Conservation (phyloP, 208 protist species). For the Eutreptiella sp. region DNA sequence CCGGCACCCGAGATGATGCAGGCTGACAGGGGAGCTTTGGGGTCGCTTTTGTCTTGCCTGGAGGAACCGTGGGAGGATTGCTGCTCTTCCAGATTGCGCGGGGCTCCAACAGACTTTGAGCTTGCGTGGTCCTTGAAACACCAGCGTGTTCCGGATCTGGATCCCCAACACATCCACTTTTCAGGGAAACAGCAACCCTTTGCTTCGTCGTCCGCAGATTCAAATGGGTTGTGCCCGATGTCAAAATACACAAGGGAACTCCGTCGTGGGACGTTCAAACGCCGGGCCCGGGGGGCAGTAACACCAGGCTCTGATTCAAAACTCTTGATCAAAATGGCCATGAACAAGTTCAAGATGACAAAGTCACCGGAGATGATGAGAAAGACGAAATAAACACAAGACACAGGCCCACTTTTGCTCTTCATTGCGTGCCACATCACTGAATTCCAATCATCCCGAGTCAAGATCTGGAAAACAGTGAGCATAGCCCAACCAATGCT, state of each 20-base stretch:
- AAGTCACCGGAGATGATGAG: constrained; percentile 19
- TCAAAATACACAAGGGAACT: background rate
- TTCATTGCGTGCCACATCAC: constrained; percentile 26
- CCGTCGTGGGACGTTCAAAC: background rate
- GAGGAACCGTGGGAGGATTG: no score
- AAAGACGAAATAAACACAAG: constrained; percentile 20
- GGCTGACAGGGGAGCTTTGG: no score
- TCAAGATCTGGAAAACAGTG: constrained; percentile 25
- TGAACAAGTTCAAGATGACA: constrained; percentile 27
- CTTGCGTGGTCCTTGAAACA: no score
- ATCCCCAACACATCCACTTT: no score
- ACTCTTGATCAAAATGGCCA: constrained; percentile 26
- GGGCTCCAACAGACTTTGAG: no score
- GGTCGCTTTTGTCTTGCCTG: no score
- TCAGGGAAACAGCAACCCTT: no score
- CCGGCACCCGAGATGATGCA: no score
- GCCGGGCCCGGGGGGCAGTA: background rate
- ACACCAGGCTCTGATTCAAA: no score
- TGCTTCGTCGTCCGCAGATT: background rate
- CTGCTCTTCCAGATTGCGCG: no score
- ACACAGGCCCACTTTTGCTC: background rate
- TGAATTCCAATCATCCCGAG: constrained; percentile 25
- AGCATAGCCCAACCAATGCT: constrained; percentile 21
- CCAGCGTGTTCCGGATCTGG: no score
- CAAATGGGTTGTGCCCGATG: background rate